Evolutionary conservation across 306 rosid genomes (phyloP).

Genomic region (Cucurbita moschata): DNA sequence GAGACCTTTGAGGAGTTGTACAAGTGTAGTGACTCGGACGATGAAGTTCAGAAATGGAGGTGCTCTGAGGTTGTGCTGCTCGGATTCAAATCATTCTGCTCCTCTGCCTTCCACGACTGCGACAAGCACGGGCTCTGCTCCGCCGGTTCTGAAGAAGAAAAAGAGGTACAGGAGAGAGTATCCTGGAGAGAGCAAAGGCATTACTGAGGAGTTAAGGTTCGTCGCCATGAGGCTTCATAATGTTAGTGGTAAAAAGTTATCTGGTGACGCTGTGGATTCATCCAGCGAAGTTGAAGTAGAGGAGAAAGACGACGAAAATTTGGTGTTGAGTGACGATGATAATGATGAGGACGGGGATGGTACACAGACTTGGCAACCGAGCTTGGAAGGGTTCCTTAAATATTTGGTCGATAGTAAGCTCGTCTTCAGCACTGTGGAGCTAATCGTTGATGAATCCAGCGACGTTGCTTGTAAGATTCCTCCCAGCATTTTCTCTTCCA

Average conservation of each 20-base stretch:
- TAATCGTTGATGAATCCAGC: slow-evolving; percentile 55
- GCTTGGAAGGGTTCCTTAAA: slow-evolving; percentile 41
- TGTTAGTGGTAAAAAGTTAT: slow-evolving; percentile 19
- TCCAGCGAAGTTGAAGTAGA: slow-evolving; percentile 1
- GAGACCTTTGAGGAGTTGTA: not conserved
- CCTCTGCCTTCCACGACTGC: slow-evolving; percentile 8
- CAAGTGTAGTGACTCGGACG: not conserved
- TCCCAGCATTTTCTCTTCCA: not conserved
- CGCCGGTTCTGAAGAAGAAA: slow-evolving; percentile 28
- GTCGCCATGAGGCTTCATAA: slow-evolving; percentile 82
- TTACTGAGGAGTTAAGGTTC: slow-evolving; percentile 88
- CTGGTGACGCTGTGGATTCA: slow-evolving; percentile 2
- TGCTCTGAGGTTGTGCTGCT: slow-evolving; percentile 15
- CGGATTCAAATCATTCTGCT: slow-evolving; percentile 11
- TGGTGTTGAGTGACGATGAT: slow-evolving; percentile 3
- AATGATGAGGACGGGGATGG: not conserved
- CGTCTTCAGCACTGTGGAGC: slow-evolving; percentile 58
- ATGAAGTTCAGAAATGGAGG: not conserved
- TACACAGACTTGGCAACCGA: slow-evolving; percentile 42
- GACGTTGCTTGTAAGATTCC: slow-evolving; percentile 52
- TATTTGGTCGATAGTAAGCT: slow-evolving; percentile 62
- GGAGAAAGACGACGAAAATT: not conserved
- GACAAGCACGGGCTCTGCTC: slow-evolving; percentile 2
- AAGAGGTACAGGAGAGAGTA: slow-evolving; percentile 42
- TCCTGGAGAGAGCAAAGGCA: slow-evolving; percentile 75